Base-by-base conservation (phyloP, 768 basidiomycete genomes). In the Boletus fagicola region DNA sequence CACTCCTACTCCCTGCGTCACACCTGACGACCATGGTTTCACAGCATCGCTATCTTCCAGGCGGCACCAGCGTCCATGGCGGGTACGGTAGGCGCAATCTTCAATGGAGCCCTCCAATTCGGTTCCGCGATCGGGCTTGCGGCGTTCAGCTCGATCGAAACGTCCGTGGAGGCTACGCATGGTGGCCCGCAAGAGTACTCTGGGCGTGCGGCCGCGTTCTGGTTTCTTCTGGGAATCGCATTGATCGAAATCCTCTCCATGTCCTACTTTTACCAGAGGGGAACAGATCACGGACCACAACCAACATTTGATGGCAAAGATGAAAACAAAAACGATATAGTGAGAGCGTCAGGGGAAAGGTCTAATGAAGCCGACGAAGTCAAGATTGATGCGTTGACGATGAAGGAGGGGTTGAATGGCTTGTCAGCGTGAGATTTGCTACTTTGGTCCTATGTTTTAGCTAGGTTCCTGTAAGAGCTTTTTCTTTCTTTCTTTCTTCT, bases 11-110 rank as follows among this genome's bases (percentile, higher is more conserved):
- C 16, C 42, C 22, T 51, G 20, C 13, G 5, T 43, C 33, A 13
- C 11, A 51, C 11, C 42, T 54, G 12, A 60, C 26, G 22, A 26
- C 47, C 1, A 47, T 26, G 24, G 1, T 43, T 54, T 45, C 12
- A 5, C 50, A 83, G 79, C 61, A 78, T 84, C 49, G 79, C 80
- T 13, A 74, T 83, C 40, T 78, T 84, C 68, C 76, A 73, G 56
- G 75, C 75, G 31, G 77, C 76, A 7, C 81, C 81, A 5, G 56
- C 78, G 11, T 71, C 73, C n/a, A 77, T 80, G 63, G 75, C 80
- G 2, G 83, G 83, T 40, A 80, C 78, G 7, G 76, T 82, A n/a
- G 80, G 80, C 20, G 83, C 82, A 20, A 78, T 84, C 31, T 82
- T 83, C 73, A 80, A 80, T 54, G 75, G 77, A 24, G 78, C 80